Base-by-base conservation (phyloP, 2,329 filamentous ascomycete genomes). In the Apiospora arundinis region DNA sequence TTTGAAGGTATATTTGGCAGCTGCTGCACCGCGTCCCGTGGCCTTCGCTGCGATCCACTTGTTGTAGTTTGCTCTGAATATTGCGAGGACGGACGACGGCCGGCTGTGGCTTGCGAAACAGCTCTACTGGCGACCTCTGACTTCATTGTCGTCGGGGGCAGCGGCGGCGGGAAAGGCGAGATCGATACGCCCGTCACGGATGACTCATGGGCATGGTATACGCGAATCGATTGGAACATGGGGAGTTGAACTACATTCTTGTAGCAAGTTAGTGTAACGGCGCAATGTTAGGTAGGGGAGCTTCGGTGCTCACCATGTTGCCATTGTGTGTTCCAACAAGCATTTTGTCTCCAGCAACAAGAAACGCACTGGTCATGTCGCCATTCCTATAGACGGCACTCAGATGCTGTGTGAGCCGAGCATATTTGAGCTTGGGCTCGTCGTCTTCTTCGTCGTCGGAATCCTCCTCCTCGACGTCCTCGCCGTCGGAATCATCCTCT, bases 271-370 rank as follows among this genome's bases (percentile, higher is more conserved):
- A 63, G 56, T 40, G 28, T 21, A 32, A 40, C 49, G 37, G 46
- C 70, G 56, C 48, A 49, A 70, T 69, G 72, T 67, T 25, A 66
- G 56, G 45, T 32, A 56, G 40, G 12, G 40, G n/a, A 52, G 40
- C 16, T 3, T 21, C 45, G 69, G 40, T 67, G 84, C 92, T 86
- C 87, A 97, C 94, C 78, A 98, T 95, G 78, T 96, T 97, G 77
- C 96, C 96, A 83, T 97, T 97, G 81, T 99, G 95, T 44, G 96
- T 98, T 75, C 95, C 96, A 76, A 97, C 87, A 74, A 98, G 92
- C 95, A 98, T 97, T 85, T 98, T 98, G 85, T 99, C 95, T 69
- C 95, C 95, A 52, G 93, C 93, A 68, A 97, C 94, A 68, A 97
- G 84, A 80, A 97, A 97, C 11, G 93, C 87, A 82, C 95, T 98